These are phyloP conservation scores for Saccharomycopsis sp. DNA, from an alignment of 805 yeast species.

Conservation along the genomic window DNA sequence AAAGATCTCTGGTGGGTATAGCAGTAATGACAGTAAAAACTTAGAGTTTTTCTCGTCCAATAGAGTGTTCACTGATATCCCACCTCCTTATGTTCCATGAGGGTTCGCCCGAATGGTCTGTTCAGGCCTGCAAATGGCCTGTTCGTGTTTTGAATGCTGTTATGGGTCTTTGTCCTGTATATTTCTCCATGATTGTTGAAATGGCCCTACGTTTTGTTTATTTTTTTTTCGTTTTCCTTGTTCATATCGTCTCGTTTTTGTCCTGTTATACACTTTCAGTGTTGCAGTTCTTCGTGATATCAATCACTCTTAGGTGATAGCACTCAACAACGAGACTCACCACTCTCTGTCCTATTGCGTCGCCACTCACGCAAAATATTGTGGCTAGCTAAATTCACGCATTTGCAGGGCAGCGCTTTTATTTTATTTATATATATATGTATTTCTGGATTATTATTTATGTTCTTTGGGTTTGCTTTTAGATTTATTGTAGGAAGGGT, in stretches of 20 bases:
- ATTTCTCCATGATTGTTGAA: background rate
- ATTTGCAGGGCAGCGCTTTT: no score
- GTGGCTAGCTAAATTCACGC: no score
- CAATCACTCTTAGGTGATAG: no score
- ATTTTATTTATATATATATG: background rate
- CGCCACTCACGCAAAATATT: no score
- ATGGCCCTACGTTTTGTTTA: background rate
- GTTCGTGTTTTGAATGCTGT: no score
- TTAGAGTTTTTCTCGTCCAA: slow-evolving; percentile 17
- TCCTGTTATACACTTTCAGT: background rate
- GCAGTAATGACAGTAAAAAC: background rate
- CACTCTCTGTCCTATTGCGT: no score
- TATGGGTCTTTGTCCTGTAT: no score
- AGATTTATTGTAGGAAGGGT: background rate
- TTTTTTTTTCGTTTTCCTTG: background rate
- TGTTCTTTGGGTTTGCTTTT: background rate
- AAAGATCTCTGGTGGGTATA: background rate
- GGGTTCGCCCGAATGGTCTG: no score
- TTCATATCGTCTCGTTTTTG: background rate
- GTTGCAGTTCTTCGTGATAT: no score
- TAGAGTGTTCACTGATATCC: slow-evolving; percentile 13
- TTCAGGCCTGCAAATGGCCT: no score
- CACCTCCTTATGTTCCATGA: slow-evolving; percentile 21
- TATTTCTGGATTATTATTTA: background rate
- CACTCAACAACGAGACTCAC: no score